These are phyloP conservation scores for Podila epicladia DNA, from an alignment of 192 early-diverging fungal genomes.

Conservation along the genomic window DNA sequence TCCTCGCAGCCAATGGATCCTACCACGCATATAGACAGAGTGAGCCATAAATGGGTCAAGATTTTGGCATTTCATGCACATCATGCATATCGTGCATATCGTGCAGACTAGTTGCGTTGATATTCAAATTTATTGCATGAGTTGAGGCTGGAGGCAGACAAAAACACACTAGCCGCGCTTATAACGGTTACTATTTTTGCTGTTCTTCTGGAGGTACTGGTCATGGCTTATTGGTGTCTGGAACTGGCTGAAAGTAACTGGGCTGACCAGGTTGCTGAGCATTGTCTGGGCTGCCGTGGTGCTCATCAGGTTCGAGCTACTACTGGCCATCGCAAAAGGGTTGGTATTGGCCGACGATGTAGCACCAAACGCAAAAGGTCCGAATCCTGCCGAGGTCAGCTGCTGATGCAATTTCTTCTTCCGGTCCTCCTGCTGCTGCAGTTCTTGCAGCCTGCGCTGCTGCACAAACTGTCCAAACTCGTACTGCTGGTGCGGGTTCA, in stretches of 20 bases:
- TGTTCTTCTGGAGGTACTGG: neutral
- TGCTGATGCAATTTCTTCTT: neutral
- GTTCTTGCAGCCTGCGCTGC: conserved; percentile 16
- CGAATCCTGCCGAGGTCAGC: neutral
- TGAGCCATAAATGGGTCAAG: too few relatives aligned
- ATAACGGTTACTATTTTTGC: neutral
- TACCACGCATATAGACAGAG: too few relatives aligned
- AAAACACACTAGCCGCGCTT: neutral
- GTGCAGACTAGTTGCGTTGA: too few relatives aligned
- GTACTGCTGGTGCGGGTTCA: conserved; percentile 42
- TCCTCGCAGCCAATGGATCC: too few relatives aligned
- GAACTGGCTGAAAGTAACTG: neutral
- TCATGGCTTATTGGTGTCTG: neutral
- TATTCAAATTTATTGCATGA: too few relatives aligned
- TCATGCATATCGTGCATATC: too few relatives aligned
- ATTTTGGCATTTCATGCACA: too few relatives aligned
- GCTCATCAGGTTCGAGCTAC: neutral
- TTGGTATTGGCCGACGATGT: too few relatives aligned
- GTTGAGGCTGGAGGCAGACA: too few relatives aligned
- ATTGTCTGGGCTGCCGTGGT: neutral
- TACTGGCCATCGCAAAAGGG: neutral
- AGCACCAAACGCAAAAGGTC: neutral
- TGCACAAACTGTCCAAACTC: conserved; percentile 46
- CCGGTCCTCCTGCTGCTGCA: conserved; percentile 10
- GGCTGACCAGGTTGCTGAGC: neutral